Evolutionary conservation across 352 stramenopile species (phyloP).

Genomic region (Pythium angustatum): DNA sequence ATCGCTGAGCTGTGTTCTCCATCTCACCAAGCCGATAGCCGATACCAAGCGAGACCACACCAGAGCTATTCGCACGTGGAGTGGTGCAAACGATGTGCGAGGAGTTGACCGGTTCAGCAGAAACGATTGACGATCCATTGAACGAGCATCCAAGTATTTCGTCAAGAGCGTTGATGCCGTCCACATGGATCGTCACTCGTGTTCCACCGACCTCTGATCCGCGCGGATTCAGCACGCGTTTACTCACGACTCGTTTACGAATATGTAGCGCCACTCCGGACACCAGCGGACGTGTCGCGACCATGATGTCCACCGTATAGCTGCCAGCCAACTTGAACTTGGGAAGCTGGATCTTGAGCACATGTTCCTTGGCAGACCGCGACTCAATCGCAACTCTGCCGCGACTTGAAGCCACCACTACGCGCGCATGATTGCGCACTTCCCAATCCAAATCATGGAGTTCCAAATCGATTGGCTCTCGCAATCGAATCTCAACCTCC

Average conservation of each 20-base stretch:
- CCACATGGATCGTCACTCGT: constrained; percentile 3
- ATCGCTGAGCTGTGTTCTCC: neutral
- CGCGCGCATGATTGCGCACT: too few relatives aligned
- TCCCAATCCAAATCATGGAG: neutral
- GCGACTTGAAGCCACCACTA: neutral
- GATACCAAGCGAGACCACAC: constrained; percentile 11
- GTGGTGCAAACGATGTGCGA: constrained; percentile 7
- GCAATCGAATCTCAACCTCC: neutral
- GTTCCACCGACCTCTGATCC: constrained; percentile 6
- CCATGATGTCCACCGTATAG: neutral
- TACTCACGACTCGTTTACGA: neutral
- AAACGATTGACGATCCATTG: neutral
- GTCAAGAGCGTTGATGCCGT: constrained; percentile 20
- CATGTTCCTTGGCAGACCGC: neutral
- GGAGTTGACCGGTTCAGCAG: constrained; percentile 11
- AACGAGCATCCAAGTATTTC: constrained; percentile 21
- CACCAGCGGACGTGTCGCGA: neutral
- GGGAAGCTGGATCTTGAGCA: neutral
- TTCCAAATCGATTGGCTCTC: neutral
- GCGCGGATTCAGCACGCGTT: neutral
- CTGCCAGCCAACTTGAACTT: neutral
- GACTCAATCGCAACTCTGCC: neutral
- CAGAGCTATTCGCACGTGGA: constrained; percentile 4
- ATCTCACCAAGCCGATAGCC: constrained; percentile 4
- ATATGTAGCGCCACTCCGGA: neutral